Percentiles rank a stretch among this genome's conserved stretches.
These are phyloP conservation scores for Leccinum pachyderme DNA, from an alignment of 1,284 basidiomycete genomes.

Conservation along the genomic window DNA sequence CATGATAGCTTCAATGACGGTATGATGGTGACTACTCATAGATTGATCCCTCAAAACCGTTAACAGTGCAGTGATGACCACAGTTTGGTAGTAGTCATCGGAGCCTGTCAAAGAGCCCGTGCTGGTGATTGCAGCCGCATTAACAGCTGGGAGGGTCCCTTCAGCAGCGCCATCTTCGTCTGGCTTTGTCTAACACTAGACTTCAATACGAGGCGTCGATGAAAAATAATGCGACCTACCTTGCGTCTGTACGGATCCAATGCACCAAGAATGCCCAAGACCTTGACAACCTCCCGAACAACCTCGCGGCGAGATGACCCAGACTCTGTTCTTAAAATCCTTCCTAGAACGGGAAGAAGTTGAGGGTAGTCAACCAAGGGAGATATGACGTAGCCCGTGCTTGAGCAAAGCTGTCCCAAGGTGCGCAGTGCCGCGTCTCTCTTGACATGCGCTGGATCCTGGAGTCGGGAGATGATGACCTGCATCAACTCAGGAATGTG, in stretches of 20 bases:
- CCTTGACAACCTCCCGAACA: slow-evolving; percentile 88
- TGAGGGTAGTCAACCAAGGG: slow-evolving; percentile 92
- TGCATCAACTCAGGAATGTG: slow-evolving; percentile 88
- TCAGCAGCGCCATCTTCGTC: slow-evolving; percentile 79
- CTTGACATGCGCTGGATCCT: slow-evolving; percentile 83
- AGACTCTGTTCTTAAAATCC: slow-evolving; percentile 85
- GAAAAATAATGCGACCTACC: slow-evolving; percentile 41
- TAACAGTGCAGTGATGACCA: slow-evolving; percentile 89
- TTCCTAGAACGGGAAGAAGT: slow-evolving; percentile 83
- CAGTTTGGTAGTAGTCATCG: slow-evolving; percentile 98
- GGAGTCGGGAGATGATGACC: slow-evolving; percentile 85
- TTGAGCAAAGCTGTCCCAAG: slow-evolving; percentile 93
- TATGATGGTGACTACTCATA: slow-evolving; percentile 83
- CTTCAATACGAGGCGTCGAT: slow-evolving; percentile 9
- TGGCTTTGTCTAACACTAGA: slow-evolving; percentile 52
- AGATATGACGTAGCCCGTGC: slow-evolving; percentile 92
- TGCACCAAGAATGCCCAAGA: slow-evolving; percentile 96
- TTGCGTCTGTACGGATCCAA: slow-evolving; percentile 96
- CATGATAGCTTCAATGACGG: slow-evolving; percentile 98
- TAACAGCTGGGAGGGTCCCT: slow-evolving; percentile 59
- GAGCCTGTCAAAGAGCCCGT: slow-evolving; percentile 50
- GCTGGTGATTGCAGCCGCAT: slow-evolving; percentile 53
- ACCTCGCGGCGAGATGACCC: slow-evolving; percentile 86
- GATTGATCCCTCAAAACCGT: slow-evolving; percentile 89
- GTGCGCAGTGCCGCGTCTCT: slow-evolving; percentile 94